phyloP scores from a whole-genome alignment of 164 flowering plant genomes.

The Aristolochia contorta region DNA sequence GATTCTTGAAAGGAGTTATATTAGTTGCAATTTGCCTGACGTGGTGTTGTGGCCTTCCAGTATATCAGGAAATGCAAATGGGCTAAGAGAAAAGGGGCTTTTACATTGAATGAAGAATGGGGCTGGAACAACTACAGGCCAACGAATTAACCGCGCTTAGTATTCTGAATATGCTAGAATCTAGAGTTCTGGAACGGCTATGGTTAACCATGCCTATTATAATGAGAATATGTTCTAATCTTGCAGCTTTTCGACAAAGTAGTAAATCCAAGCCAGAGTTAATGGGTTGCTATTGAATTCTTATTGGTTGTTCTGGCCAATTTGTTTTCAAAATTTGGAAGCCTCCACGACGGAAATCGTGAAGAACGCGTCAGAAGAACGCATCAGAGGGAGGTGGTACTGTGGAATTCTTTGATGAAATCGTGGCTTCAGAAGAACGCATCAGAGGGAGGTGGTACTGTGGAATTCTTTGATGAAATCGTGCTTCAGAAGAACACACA shows the following conservation, averaged over 20 bases:
- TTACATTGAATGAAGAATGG: conserved; percentile 55
- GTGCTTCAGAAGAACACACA: too few species aligned
- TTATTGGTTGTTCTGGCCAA: conserved; percentile 68
- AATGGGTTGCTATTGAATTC: conserved; percentile 52
- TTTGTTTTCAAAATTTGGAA: conserved; percentile 83
- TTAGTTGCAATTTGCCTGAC: conserved; percentile 51
- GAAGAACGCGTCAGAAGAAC: too few species aligned
- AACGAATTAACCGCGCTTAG: conserved; percentile 29
- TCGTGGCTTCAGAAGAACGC: conserved; percentile 71
- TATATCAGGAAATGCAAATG: conserved; percentile 68
- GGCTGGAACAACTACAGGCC: conserved; percentile 47
- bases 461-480: too few species aligned
- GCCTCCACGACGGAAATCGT: conserved; percentile 42
- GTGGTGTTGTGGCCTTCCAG: conserved; percentile 78
- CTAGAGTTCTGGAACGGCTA: too few species aligned
- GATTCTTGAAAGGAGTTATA: conserved; percentile 18
- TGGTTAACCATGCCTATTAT: conserved; percentile 73
- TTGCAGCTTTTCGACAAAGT: conserved; percentile 76
- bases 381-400: conserved; percentile 45
- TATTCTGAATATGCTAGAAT: too few species aligned
- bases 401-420: conserved; percentile 87
- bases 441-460: conserved; percentile 61
- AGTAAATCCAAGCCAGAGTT: conserved; percentile 59
- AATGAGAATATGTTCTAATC: conserved; percentile 62
- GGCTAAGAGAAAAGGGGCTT: conserved; percentile 64